Percentiles rank a stretch among this genome's conserved stretches.
phyloP scores from a whole-genome alignment of 768 basidiomycete genomes.

The Solioccasus polychromus region DNA sequence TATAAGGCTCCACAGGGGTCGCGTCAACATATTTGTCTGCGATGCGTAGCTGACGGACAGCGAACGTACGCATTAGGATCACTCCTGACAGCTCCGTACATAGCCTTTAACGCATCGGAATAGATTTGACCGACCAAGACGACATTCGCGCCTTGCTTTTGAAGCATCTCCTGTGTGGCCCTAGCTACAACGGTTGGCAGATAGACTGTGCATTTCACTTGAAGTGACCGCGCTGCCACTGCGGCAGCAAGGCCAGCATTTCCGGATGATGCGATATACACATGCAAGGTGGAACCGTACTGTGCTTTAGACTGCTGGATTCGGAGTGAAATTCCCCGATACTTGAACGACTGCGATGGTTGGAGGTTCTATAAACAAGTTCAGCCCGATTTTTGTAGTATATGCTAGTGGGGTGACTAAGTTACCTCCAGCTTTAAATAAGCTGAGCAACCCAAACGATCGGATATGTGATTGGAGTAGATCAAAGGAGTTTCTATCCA shows the following conservation, averaged over 20 bases:
- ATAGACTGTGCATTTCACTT: slow-evolving; percentile 63
- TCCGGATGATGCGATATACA: slow-evolving; percentile 73
- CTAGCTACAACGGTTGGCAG: slow-evolving; percentile 53
- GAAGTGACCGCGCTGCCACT: slow-evolving; percentile 52
- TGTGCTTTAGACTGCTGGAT: slow-evolving; percentile 47
- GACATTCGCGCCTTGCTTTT: slow-evolving; percentile 53
- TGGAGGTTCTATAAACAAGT: slow-evolving; percentile 58
- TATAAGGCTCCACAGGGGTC: slow-evolving; percentile 45
- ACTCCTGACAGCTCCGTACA: slow-evolving; percentile 41
- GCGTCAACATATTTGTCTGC: not conserved
- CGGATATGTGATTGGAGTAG: slow-evolving; percentile 57
- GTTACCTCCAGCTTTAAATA: slow-evolving; percentile 74
- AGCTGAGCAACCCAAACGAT: slow-evolving; percentile 45
- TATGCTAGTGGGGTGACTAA: not conserved
- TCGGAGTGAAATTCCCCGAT: slow-evolving; percentile 65
- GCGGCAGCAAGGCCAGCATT: slow-evolving; percentile 78
- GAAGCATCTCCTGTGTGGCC: slow-evolving; percentile 49
- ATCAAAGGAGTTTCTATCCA: slow-evolving; percentile 69
- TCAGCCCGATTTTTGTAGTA: not conserved
- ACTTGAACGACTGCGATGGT: slow-evolving; percentile 75
- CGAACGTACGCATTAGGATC: slow-evolving; percentile 53
- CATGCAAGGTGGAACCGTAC: slow-evolving; percentile 54
- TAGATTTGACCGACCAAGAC: slow-evolving; percentile 58
- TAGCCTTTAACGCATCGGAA: slow-evolving; percentile 52
- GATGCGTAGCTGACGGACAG: not conserved